Evolutionary conservation across 2,329 filamentous ascomycete genomes (phyloP).

Genomic region (Aureobasidium pullulans): DNA sequence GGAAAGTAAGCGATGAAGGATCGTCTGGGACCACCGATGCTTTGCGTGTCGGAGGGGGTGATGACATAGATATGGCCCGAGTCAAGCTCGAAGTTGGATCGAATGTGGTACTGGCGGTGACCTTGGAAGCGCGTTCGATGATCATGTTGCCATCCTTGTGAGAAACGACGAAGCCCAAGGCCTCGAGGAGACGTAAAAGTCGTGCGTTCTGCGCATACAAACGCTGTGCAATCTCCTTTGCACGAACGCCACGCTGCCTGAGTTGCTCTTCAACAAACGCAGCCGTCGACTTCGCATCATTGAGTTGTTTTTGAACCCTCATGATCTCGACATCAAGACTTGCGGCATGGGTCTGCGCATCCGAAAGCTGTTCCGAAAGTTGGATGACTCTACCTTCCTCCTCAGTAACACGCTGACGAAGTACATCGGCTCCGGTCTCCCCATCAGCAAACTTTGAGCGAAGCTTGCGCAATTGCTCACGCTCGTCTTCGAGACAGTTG

Average conservation of each 20-base stretch:
- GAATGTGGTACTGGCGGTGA: conserved; percentile 41
- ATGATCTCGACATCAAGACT: conserved; percentile 69
- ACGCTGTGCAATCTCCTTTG: conserved; percentile 76
- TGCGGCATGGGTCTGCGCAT: conserved; percentile 67
- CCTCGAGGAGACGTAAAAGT: conserved; percentile 73
- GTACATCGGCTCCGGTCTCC: conserved; percentile 71
- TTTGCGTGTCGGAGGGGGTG: conserved; percentile 49
- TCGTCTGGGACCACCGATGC: conserved; percentile 31
- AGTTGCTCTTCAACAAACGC: conserved; percentile 50
- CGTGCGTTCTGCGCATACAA: conserved; percentile 79
- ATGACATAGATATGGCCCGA: conserved; percentile 51
- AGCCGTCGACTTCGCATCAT: conserved; percentile 42
- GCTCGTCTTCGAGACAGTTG: conserved; percentile 55
- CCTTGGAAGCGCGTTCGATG: conserved; percentile 63
- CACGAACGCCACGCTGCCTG: conserved; percentile 62
- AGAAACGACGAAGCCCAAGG: conserved; percentile 74
- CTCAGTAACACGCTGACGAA: conserved; percentile 67
- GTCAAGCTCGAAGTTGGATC: conserved; percentile 36
- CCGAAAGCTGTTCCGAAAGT: conserved; percentile 63
- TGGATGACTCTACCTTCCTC: conserved; percentile 64
- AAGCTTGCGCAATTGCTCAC: conserved; percentile 60
- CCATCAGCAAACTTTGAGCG: conserved; percentile 70
- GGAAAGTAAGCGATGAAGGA: conserved; percentile 55
- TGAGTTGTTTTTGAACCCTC: conserved; percentile 58
- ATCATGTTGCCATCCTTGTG: conserved; percentile 61